Base-by-base conservation (phyloP, 257 asterid genomes). In the Penstemon barbatus region DNA sequence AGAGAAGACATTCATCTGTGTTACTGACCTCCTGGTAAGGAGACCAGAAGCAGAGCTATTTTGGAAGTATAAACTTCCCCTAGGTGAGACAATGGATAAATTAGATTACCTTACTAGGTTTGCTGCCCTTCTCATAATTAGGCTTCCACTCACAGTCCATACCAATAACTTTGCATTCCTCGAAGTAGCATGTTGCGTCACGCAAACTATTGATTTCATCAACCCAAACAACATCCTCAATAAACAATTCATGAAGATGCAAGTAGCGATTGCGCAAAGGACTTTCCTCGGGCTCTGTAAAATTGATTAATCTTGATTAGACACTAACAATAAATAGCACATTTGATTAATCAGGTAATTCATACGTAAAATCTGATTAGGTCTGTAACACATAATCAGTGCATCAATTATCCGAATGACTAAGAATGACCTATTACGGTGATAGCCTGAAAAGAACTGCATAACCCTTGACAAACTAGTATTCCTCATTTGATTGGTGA, bases 81-180 rank as follows among this genome's bases (percentile, higher is more conserved):
- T 39, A 69, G 52, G 8, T 51, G 45, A 45, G 57, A 49, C 77
- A 56, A 45, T 55, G 61, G 52, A 39, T 45, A 75, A 61, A 53
- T 18, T 18, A 19, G 51, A 38, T 69, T 78, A 93, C 99, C 97
- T 91, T 89, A 74, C 73, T 89, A 62, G 88, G 85, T 63, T 7
- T 69, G 82, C 89, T 80, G 52, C 97, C 97, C 80, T 91, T 94
- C 74, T 63, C 89, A 70, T 83, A 91, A 75, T 76, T 88, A 57
- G 97, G 97, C 77, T 87, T 91, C 99, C 99, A 94, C 76, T 94
- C 99, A 81, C 97, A 90, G 76, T 94, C 99, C 72, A 94, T 15
- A 63, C 99, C 99, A 54, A 94, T 65, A 66, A 94, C 85, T 83
- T 91, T 89, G 79, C 91, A 90, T 72, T 79, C 82, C 83, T 85